These are phyloP conservation scores for Neofusicoccum parvum DNA, from an alignment of 2,329 filamentous ascomycete species.

Conservation along the genomic window DNA sequence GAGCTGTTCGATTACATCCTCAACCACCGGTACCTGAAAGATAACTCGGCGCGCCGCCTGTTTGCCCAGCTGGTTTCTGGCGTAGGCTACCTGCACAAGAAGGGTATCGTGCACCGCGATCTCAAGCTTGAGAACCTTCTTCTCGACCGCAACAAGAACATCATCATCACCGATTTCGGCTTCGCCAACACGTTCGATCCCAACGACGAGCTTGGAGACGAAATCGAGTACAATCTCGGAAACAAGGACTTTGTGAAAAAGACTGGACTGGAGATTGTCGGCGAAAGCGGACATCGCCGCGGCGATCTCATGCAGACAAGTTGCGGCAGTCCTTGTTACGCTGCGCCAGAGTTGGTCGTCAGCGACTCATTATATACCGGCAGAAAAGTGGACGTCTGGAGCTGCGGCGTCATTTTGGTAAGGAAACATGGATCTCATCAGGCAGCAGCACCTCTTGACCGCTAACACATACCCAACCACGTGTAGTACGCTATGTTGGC, in stretches of 20 bases:
- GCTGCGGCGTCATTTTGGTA: constrained; percentile 97
- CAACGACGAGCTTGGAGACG: constrained; percentile 81
- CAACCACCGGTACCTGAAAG: constrained; percentile 94
- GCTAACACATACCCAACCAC: constrained; percentile 10
- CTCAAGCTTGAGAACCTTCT: constrained; percentile 95
- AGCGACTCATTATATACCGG: constrained; percentile 97
- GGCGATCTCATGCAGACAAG: constrained; percentile 99
- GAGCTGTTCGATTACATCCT: constrained; percentile 98
- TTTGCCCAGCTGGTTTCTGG: constrained; percentile 96
- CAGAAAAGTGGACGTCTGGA: constrained; percentile 98
- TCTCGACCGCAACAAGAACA: constrained; percentile 94
- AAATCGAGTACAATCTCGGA: constrained; percentile 82
- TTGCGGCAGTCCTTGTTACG: constrained; percentile 97
- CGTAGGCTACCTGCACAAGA: constrained; percentile 96
- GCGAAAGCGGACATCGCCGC: constrained; percentile 73
- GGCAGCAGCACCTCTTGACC: background rate
- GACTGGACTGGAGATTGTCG: constrained; percentile 78
- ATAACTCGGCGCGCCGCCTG: constrained; percentile 82
- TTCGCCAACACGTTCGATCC: constrained; percentile 98
- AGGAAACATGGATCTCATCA: constrained; percentile 40
- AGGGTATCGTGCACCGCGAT: constrained; percentile 96
- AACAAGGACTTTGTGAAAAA: constrained; percentile 89
- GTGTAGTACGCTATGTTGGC: constrained; percentile 95
- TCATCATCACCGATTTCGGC: constrained; percentile 99
- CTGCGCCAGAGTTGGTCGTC: constrained; percentile 93